Conservation (phyloP, 2,329 filamentous ascomycete species). For the Paraphoma chrysanthemicola region DNA sequence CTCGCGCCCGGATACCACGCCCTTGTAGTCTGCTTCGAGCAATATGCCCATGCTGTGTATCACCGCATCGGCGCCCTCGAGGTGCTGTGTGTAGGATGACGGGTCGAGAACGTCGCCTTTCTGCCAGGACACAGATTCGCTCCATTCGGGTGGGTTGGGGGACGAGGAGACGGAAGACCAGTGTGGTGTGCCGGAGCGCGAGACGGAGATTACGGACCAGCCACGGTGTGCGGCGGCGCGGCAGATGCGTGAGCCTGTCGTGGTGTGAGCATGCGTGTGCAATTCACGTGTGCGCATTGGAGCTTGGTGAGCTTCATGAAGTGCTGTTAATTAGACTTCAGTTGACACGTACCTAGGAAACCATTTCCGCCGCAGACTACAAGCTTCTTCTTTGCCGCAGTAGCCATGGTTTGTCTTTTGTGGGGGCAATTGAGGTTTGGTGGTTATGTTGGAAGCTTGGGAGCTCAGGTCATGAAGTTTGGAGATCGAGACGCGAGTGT, state of each 20-base stretch:
- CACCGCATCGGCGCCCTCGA: conserved; percentile 81
- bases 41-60: conserved; percentile 97
- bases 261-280: conserved; percentile 7
- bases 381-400: conserved; percentile 73
- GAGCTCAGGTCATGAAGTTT: conserved; percentile 3
- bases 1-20: conserved; percentile 82
- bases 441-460: conserved; percentile 5
- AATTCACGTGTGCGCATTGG: neutral
- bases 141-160: conserved; percentile 76
- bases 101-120: conserved; percentile 87
- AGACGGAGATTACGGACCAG: conserved; percentile 92
- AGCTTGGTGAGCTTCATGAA: neutral
- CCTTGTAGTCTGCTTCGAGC: conserved; percentile 97
- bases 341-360: conserved; percentile 71
- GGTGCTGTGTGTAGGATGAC: conserved; percentile 75
- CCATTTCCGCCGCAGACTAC: conserved; percentile 94
- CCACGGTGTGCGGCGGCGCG: conserved; percentile 83
- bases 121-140: conserved; percentile 83
- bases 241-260: conserved; percentile 77
- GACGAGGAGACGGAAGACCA: conserved; percentile 84
- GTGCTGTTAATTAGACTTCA: neutral
- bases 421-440: conserved; percentile 1
- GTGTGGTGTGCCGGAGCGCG: conserved; percentile 88
- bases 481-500: conserved; percentile 25
- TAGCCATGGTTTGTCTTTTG: conserved; percentile 51